phyloP scores from a whole-genome alignment of 2,329 filamentous ascomycete genomes.

The Fusarium avenaceum region DNA sequence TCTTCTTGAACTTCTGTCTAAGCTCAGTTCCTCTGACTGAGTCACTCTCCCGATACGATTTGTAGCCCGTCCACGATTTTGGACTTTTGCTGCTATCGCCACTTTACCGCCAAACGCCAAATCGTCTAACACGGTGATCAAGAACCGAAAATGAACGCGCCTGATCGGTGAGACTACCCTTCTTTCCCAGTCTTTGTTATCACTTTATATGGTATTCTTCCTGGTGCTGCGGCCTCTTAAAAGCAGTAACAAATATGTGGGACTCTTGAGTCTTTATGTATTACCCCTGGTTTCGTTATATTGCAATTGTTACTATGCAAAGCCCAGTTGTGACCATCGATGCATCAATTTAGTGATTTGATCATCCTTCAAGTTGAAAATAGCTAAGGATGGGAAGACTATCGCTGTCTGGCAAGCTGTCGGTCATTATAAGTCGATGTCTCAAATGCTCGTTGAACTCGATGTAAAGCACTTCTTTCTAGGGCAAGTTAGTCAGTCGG shows the following conservation, averaged over 20 bases:
- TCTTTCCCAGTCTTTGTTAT: conserved; percentile 2
- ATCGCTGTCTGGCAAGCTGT: neutral
- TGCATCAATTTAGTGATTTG: neutral
- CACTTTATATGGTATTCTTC: neutral
- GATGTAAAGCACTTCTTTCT: neutral
- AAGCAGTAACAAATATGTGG: neutral
- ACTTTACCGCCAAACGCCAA: conserved; percentile 41
- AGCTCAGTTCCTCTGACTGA: neutral
- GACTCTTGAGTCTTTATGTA: neutral
- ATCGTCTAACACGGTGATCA: conserved; percentile 8
- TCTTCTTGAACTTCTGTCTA: neutral
- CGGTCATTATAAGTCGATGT: neutral
- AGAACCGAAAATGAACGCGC: conserved; percentile 65
- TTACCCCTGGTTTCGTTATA: neutral
- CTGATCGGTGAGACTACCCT: conserved; percentile 63
- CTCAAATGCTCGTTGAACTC: neutral
- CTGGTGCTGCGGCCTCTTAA: neutral
- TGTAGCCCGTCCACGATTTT: conserved; percentile 2
- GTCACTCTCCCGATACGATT: conserved; percentile 1
- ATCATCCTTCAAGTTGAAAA: neutral
- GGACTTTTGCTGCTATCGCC: conserved; percentile 31
- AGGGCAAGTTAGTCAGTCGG: neutral
- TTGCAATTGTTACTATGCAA: neutral
- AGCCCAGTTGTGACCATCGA: neutral
- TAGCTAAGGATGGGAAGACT: neutral